Evolutionary conservation across 768 basidiomycete species (phyloP), one percentile per base, ranked within the genome.

Genomic region (Termitomyces sp.): DNA sequence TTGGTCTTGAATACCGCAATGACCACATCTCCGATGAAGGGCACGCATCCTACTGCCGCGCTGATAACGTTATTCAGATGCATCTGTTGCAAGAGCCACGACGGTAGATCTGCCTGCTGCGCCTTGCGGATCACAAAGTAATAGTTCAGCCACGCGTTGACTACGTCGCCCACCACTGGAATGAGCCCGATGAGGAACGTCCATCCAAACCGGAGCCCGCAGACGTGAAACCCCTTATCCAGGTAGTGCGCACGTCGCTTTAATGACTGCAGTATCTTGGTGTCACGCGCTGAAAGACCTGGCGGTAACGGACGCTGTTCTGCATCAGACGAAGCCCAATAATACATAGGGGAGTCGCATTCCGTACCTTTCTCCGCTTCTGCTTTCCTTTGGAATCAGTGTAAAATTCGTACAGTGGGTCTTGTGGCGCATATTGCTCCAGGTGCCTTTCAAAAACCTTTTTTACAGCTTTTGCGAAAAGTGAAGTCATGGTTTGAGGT

Each of bases 201-300:
- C 87, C 88, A 94, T 0, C 94, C 94, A 59, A 96, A 93, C 5
- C 84, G 83, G 52, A 95, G 66, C 12, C 94, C 92, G 59, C 86
- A 88, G 2, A 96, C 22, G 45, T 68, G 75, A 77, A 97, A 91
- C 1, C 90, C 86, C 70, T 92, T 94, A 73, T 97, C 95, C 53
- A 97, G 85, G 67, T 87, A 84, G 63, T 90, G 90, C 0, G 92
- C 93, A 2, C 92, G 79, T 29, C 80, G 77, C 64, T 90, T 84
- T 24, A 97, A 84, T 16, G 85, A 82, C 61, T 80, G 80, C 39
- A 97, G 78, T 47, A 94, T 86, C 51, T 81, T 82, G 36, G 81
- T 80, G 62, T 97, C 95, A 24, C 88, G 82, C n/a, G 78, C 68
- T 0, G 89, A 89, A 3, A 98, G 80, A 0, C 93, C 94, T 7